Evolutionary conservation across 2,329 filamentous ascomycete genomes (phyloP), one percentile per base, ranked within the genome.

Genomic region (Aspergillus intermedius): DNA sequence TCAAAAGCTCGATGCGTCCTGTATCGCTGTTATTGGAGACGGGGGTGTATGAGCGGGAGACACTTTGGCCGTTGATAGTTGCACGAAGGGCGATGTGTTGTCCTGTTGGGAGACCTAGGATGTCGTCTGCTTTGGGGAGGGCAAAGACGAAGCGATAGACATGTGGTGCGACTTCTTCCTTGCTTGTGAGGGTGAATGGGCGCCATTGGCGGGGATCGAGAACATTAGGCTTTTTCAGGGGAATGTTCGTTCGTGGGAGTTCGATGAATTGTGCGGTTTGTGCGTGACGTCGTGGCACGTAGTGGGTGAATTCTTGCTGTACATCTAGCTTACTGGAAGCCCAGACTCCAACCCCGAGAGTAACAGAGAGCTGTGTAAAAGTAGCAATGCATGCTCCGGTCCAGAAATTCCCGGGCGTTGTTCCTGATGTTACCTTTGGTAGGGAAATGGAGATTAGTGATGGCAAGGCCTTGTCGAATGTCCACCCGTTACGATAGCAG

Each of bases 71-170:
- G 45, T 74, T 64, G 10, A 78, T 60, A 1, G 61, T 63, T 2
- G 74, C 74, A 42, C 70, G 70, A 45, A 81, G 74, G 28, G 75
- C 67, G 7, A 81, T 68, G 53, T 80, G 78, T 56, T 80, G 77
- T 9, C 78, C 78, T 2, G 72, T 76, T 0, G 78, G 78, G 3
- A 81, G 66, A 4, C 77, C 77, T 3, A 79, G 67, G 0, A 77
- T 63, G 2, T 72, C 68, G 5, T 61, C 55, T 0, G 62, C 54
- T 0, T 65, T 67, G 0, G 78, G 77, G 2, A 80, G 67, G n/a
- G 67, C 62, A 35, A 80, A 78, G 12, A 67, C 60, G 8, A 77
- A 62, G n/a, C 68, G 68, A 60, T 72, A 77, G 1, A 58, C 57
- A 30, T 56, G 49, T 19, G 56, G 53, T 4, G 57, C 47, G 2